Base-by-base conservation (phyloP, 306 rosid species). In the Cicer chorassanicum region DNA sequence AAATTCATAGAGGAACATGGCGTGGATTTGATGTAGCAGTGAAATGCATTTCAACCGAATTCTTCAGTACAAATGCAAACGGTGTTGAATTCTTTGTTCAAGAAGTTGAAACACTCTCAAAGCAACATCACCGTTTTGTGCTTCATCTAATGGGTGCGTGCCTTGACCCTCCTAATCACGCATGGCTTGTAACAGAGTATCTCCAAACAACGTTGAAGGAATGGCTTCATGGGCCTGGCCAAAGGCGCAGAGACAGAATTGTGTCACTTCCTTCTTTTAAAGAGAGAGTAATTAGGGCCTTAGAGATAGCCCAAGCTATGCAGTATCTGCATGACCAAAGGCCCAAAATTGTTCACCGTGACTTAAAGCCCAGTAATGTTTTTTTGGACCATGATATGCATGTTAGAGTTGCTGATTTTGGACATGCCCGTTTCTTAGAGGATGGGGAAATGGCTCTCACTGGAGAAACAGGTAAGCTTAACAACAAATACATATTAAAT, bases 141-240 rank as follows among this genome's bases (percentile, higher is more conserved):
- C 91, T 91, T 64, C 88, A 84, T 1, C 78, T 89, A 13, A 85
- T 89, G 91, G 97, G 97, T 4, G 96, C 96, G 13, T 91, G 97
- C 59, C 84, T 91, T 2, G 84, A 88, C 4, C 97, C 98, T 34
- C 93, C 97, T 0, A 78, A 76, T 48, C 84, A 81, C 8, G 98
- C 92, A 1, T 91, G 98, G 98, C 15, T 87, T 16, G 92, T 88
- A 14, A 91, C 93, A 0, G 97, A 93, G 65, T 44, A 78, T 40
- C 39, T 88, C 11, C 50, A 73, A 64, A 69, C 65, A 55, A 93
- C 89, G 16, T 80, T 91, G 1, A 86, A 86, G 69, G 96, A 91
- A 8, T 91, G 98, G 97, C 83, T 93, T 0, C 89, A 89, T 50
- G 98, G 97, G 13, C 87, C 88, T 0, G 89, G 89, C 1, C 84